These are phyloP conservation scores for Aspergillus ruber DNA, from an alignment of 2,329 filamentous ascomycete genomes.

Conservation along the genomic window DNA sequence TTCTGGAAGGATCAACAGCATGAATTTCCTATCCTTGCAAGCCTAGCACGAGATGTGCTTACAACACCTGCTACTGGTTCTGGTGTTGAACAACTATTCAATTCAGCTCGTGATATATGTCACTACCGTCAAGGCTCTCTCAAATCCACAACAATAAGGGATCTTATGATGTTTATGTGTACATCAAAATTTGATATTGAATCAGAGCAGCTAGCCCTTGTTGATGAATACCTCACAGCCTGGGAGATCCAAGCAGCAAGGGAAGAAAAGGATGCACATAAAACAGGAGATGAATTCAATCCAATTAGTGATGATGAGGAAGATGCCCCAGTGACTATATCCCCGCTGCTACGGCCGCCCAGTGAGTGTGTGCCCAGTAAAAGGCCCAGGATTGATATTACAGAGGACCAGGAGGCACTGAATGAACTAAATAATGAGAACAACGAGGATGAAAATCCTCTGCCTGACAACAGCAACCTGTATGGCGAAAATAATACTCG, in stretches of 20 bases:
- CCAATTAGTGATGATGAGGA: background rate
- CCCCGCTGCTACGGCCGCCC: background rate
- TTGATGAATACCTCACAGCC: background rate
- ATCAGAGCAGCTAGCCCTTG: background rate
- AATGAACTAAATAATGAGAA: background rate
- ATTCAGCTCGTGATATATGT: background rate
- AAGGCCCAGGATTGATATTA: background rate
- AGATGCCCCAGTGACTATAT: no score
- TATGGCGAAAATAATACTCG: no score
- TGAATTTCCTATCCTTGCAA: no score
- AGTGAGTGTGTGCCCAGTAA: background rate
- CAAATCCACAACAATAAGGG: no score
- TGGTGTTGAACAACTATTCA: background rate
- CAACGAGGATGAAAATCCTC: no score
- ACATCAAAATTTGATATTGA: background rate
- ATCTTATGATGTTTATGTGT: no score
- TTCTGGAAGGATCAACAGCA: no score
- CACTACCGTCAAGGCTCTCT: no score
- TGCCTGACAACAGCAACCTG: no score
- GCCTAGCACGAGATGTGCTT: background rate
- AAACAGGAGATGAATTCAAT: background rate
- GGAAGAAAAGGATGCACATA: background rate
- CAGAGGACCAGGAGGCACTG: background rate
- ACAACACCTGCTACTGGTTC: background rate
- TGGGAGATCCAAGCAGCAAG: background rate